A percentile compares a stretch with the other conserved stretches of the same genome.
These are phyloP conservation scores for Bryoglossum gracile DNA, from an alignment of 495 filamentous ascomycete species.

Conservation along the genomic window DNA sequence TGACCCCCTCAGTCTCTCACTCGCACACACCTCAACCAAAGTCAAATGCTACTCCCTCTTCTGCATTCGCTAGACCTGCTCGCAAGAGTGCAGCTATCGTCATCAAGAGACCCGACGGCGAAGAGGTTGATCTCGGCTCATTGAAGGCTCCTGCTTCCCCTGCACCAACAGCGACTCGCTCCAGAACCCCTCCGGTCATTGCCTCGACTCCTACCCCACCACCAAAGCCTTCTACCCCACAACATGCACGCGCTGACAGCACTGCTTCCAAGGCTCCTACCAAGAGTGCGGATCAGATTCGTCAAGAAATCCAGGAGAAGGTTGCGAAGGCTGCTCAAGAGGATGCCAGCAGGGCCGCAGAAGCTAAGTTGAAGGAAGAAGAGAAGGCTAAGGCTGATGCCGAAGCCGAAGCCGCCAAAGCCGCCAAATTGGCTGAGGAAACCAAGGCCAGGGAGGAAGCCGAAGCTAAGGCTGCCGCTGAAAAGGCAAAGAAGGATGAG, in stretches of 20 bases:
- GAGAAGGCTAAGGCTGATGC: slow-evolving; percentile 27
- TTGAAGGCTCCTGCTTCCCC: slow-evolving; percentile 39
- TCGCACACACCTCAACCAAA: slow-evolving; percentile 49
- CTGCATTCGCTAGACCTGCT: slow-evolving; percentile 48
- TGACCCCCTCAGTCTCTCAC: slow-evolving; percentile 37
- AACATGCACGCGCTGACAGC: slow-evolving; percentile 43
- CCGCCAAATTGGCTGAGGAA: slow-evolving; percentile 29
- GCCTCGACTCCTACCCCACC: slow-evolving; percentile 46
- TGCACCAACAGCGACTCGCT: slow-evolving; percentile 38
- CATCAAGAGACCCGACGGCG: slow-evolving; percentile 73
- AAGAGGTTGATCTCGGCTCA: slow-evolving; percentile 38
- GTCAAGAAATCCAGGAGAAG: slow-evolving; percentile 44
- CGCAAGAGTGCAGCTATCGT: slow-evolving; percentile 62
- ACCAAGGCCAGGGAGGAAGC: slow-evolving; percentile 62
- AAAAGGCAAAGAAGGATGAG: slow-evolving; percentile 36
- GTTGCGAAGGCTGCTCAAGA: slow-evolving; percentile 35
- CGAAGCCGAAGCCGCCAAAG: too few relatives aligned
- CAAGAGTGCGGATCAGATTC: slow-evolving; percentile 44
- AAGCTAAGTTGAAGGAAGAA: slow-evolving; percentile 26
- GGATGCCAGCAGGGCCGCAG: slow-evolving; percentile 20
- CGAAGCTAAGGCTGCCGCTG: slow-evolving; percentile 47
- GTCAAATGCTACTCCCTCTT: slow-evolving; percentile 50
- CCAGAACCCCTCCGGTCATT: slow-evolving; percentile 43
- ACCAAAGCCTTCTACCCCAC: slow-evolving; percentile 36
- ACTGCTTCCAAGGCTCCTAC: slow-evolving; percentile 32